Evolutionary conservation across 495 filamentous ascomycete species (phyloP), one percentile per base, ranked within the genome.

Genomic region (Penicillium paxilli): DNA sequence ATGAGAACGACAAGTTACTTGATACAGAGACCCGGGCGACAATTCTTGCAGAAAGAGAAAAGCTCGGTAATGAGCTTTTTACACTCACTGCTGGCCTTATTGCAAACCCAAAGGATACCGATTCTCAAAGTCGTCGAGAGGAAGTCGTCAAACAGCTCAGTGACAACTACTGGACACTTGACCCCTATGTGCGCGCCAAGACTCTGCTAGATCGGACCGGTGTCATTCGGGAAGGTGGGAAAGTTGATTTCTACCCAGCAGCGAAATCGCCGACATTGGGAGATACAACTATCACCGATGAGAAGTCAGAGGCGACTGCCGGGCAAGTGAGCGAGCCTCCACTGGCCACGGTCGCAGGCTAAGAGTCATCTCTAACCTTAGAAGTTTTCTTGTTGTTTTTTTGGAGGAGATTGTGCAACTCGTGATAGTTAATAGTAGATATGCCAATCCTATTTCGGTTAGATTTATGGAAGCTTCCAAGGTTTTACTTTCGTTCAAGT

Each of bases 131-230:
- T 11, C 80, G 80, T 8, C 77, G 80, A 44, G 81, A 86, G 8
- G 72, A 75, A 32, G 66, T 96, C 3, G 72, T 86, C 4, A 79
- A 78, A 47, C 66, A 79, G 45, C 66, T 97, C 49, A 73, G 81
- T n/a, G 76, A 79, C 25, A 89, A 90, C 53, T 97, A 97, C 67
- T 98, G 94, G 93, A 54, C 69, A 14, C 63, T 91, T 9, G 89
- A 93, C 60, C 87, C 86, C 0, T 90, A 90, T 64, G 38, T 91
- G 8, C 76, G 90, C 9, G 87, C 87, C n/a, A 73, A 84, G 59
- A 83, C 78, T 9, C 63, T 79, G 24, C 87, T 91, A 55, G 90
- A 93, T 60, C 81, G 90, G 19, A 81, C 76, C 2, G 85, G 89
- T 0, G 76, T 93, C 44, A 79, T 93, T 42, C 67, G 77, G 37